These are phyloP conservation scores for Galeopsis tetrahit DNA, from an alignment of 257 asterid species.

Conservation along the genomic window DNA sequence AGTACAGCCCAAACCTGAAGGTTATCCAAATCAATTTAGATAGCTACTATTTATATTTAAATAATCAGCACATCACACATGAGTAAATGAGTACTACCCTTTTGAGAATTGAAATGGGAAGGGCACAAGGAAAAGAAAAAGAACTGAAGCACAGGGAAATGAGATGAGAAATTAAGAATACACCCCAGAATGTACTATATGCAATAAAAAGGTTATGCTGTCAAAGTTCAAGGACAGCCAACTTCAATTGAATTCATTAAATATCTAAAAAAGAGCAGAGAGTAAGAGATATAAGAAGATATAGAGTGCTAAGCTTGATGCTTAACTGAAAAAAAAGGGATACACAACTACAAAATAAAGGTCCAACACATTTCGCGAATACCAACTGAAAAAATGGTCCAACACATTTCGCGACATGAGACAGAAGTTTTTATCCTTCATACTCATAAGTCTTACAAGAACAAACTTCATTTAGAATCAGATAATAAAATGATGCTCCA, in stretches of 20 bases:
- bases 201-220: conserved; percentile 8
- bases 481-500: neutral
- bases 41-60: neutral
- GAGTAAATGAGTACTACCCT: conserved; percentile 26
- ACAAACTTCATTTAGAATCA: conserved; percentile 10
- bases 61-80: conserved; percentile 8
- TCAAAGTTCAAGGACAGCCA: conserved; percentile 22
- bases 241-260: conserved; percentile 5
- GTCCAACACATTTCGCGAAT: conserved; percentile 6
- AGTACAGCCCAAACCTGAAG: conserved; percentile 97
- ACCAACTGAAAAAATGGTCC: no score
- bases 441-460: neutral
- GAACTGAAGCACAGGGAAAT: conserved; percentile 21
- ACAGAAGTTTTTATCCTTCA: neutral
- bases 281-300: conserved; percentile 7
- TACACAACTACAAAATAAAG: no score
- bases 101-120: conserved; percentile 22
- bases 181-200: conserved; percentile 23
- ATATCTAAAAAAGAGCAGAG: conserved; percentile 10
- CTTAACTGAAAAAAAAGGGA: neutral
- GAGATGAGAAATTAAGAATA: conserved; percentile 20
- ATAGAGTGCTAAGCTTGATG: conserved; percentile 1
- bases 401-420: neutral
- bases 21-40: conserved; percentile 34
- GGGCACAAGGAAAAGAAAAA: conserved; percentile 24